These are phyloP conservation scores for Coccomyxa subellipsoidea DNA, from an alignment of 163 green algal species.

Conservation along the genomic window DNA sequence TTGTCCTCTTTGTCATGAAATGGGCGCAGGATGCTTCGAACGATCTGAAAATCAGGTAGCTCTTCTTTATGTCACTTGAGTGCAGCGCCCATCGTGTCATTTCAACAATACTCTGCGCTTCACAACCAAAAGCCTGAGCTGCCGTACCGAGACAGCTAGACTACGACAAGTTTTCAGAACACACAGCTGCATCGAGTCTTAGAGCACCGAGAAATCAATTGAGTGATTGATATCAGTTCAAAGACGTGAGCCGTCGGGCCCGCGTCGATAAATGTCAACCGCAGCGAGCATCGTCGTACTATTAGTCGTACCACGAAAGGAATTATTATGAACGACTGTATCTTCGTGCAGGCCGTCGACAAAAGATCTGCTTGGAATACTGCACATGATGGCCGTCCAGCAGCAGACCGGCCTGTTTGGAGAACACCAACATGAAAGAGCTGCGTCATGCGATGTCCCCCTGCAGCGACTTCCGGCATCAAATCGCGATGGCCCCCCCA, in stretches of 20 bases:
- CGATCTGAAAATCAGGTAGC: neutral
- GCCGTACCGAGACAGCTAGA: no score
- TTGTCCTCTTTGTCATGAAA: neutral
- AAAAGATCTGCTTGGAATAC: neutral
- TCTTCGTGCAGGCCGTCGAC: neutral
- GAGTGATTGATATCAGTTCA: no score
- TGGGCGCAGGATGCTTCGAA: neutral
- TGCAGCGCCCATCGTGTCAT: neutral
- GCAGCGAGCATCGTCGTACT: neutral
- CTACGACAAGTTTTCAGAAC: no score
- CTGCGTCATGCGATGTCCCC: neutral
- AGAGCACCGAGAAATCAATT: no score
- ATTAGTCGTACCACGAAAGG: neutral
- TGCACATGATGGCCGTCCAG: neutral
- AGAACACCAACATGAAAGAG: neutral
- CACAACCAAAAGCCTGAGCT: neutral
- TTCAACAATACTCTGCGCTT: neutral
- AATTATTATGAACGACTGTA: neutral
- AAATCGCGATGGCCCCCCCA: neutral
- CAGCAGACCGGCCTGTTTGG: neutral
- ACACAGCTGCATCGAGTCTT: no score
- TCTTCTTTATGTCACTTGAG: no score
- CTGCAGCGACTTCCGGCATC: neutral
- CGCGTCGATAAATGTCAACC: neutral
- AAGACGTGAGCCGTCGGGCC: no score